These are phyloP conservation scores for Bretschneidera sinensis DNA, from an alignment of 345 rosid genomes.

Conservation along the genomic window DNA sequence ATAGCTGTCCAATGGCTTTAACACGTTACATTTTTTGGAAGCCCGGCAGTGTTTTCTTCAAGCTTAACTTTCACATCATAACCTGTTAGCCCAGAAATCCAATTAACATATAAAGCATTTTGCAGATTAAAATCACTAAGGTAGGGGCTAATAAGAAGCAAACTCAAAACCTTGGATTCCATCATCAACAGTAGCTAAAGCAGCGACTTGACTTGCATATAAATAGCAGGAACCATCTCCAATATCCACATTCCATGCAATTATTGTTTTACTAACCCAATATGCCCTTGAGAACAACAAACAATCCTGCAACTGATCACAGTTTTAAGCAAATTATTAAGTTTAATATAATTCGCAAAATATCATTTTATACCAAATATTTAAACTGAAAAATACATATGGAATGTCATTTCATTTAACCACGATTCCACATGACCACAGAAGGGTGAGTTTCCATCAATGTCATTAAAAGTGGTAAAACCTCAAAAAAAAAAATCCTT, in stretches of 20 bases:
- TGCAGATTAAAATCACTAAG: constrained; percentile 1
- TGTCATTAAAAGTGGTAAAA: not conserved
- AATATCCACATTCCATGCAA: constrained; percentile 80
- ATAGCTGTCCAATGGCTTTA: not conserved
- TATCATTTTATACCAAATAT: not conserved
- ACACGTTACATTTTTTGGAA: constrained; percentile 43
- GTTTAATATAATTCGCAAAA: not conserved
- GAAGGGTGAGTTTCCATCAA: not conserved
- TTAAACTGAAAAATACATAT: constrained; percentile 11
- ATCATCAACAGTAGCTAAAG: constrained; percentile 45
- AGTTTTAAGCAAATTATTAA: constrained; percentile 15
- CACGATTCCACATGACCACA: not conserved
- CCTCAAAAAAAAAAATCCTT: not conserved
- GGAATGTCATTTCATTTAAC: not conserved
- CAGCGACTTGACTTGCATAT: constrained; percentile 60
- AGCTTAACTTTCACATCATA: constrained; percentile 55
- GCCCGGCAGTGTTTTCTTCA: constrained; percentile 44
- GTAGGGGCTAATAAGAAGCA: constrained; percentile 1
- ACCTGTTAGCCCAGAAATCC: constrained; percentile 39
- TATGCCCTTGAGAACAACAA: constrained; percentile 58
- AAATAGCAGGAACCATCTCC: constrained; percentile 57
- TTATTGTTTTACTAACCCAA: constrained; percentile 59
- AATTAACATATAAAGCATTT: constrained; percentile 5
- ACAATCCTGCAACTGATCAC: constrained; percentile 44
- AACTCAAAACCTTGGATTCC: constrained; percentile 55